Percentiles rank a stretch among this genome's conserved stretches.
These are phyloP conservation scores for Tephrocybe rancida DNA, from an alignment of 768 basidiomycete genomes.

Conservation along the genomic window DNA sequence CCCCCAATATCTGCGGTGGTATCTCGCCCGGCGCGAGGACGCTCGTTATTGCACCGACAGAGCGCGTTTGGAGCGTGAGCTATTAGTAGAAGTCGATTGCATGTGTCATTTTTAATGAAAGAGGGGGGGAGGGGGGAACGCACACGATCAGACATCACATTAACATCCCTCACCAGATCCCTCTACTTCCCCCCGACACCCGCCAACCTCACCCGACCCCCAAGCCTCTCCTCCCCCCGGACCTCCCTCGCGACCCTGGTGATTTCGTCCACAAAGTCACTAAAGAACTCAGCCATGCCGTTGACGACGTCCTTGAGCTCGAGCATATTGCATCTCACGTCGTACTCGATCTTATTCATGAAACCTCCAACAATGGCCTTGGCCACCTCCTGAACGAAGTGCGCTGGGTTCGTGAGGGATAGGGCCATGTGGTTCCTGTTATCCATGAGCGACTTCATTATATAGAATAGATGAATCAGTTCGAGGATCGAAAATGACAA, in stretches of 20 bases:
- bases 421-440: conserved; percentile 91
- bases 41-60: conserved; percentile 91
- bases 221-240: conserved; percentile 93
- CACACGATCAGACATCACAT: conserved; percentile 85
- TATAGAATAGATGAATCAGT: too few species aligned
- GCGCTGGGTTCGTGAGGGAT: conserved; percentile 90
- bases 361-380: conserved; percentile 93
- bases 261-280: conserved; percentile 82
- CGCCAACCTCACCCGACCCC: conserved; percentile 91
- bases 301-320: conserved; percentile 93
- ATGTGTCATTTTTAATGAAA: neutral
- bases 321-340: conserved; percentile 90
- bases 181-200: conserved; percentile 98
- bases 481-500: too few species aligned
- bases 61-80: conserved; percentile 92
- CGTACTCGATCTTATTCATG: conserved; percentile 90
- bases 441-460: conserved; percentile 59
- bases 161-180: conserved; percentile 94
- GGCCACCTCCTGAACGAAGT: conserved; percentile 85
- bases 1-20: conserved; percentile 90
- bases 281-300: conserved; percentile 88
- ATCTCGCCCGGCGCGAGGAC: conserved; percentile 94
- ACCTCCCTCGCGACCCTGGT: conserved; percentile 92
- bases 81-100: conserved; percentile 32
- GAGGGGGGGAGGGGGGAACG: conserved; percentile 29